These are phyloP conservation scores for Neonectria faginata DNA, from an alignment of 2,329 filamentous ascomycete species.

Conservation along the genomic window DNA sequence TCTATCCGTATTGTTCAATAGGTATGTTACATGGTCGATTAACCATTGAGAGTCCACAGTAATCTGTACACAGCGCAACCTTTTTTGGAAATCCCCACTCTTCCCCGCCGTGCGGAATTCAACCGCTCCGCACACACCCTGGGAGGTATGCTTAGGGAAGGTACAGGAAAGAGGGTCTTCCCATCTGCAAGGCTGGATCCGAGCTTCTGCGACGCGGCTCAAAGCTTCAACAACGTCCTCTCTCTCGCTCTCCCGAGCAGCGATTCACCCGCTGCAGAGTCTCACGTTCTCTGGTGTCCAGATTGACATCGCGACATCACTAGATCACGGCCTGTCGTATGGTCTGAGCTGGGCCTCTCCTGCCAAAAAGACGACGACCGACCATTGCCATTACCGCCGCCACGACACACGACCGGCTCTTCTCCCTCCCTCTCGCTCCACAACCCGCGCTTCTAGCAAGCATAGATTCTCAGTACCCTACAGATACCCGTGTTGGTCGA, in stretches of 20 bases:
- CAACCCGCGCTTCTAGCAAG: not conserved
- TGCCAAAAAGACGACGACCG: not conserved
- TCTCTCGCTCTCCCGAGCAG: not conserved
- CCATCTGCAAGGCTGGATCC: slow-evolving; percentile 16
- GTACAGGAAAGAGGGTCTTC: slow-evolving; percentile 4
- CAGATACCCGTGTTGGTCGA: not conserved
- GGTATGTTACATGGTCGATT: too few species aligned
- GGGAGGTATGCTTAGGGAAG: too few species aligned
- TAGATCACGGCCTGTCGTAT: not conserved
- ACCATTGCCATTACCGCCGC: too few species aligned
- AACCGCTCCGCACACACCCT: slow-evolving; percentile 13
- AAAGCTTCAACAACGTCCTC: slow-evolving; percentile 14
- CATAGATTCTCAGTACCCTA: not conserved
- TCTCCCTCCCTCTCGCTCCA: not conserved
- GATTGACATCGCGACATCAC: not conserved
- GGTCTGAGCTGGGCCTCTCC: not conserved
- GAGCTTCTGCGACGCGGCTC: slow-evolving; percentile 6
- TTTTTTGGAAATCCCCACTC: not conserved
- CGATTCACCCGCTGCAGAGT: not conserved
- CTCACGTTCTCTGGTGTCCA: not conserved
- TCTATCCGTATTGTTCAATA: too few species aligned
- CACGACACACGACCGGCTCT: not conserved
- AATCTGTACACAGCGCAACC: too few species aligned
- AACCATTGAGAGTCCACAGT: too few species aligned
- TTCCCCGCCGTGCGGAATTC: slow-evolving; percentile 25